These are phyloP conservation scores for Helicocarpus griseus DNA, from an alignment of 2,329 filamentous ascomycete genomes.

Conservation along the genomic window DNA sequence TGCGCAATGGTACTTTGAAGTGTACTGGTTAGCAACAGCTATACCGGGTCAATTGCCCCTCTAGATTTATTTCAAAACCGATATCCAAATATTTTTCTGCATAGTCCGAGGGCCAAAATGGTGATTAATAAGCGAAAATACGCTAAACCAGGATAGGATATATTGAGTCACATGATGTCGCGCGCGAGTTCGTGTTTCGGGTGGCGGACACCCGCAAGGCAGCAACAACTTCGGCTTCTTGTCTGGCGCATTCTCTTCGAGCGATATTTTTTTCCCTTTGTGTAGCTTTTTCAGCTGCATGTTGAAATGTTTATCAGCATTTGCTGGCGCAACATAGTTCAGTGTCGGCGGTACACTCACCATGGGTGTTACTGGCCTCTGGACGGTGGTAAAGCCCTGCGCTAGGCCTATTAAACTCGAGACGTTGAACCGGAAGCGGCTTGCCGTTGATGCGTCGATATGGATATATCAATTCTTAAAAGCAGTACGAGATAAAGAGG, in stretches of 20 bases:
- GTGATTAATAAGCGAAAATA: no score
- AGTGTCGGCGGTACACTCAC: not conserved
- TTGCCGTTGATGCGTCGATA: conserved; percentile 95
- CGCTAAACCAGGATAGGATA: no score
- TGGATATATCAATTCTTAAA: conserved; percentile 99
- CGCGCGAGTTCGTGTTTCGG: no score
- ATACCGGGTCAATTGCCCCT: not conserved
- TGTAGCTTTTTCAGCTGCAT: not conserved
- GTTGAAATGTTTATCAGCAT: not conserved
- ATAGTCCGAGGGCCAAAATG: no score
- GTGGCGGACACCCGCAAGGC: no score
- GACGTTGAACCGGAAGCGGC: conserved; percentile 88
- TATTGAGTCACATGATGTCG: no score
- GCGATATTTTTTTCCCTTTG: not conserved
- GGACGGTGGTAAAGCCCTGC: conserved; percentile 91
- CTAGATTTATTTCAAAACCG: no score
- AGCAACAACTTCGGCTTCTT: not conserved
- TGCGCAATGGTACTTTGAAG: not conserved
- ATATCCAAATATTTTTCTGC: no score
- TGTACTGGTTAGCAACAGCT: not conserved
- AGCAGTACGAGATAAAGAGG: conserved; percentile 95
- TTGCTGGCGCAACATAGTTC: not conserved
- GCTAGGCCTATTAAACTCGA: conserved; percentile 93
- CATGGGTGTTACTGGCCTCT: conserved; percentile 98
- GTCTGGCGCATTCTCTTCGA: not conserved